A percentile compares a stretch with the other conserved stretches of the same genome.
Evolutionary conservation across 1,139 yeast genomes (phyloP).

Genomic region (Kodamaea suecica): DNA sequence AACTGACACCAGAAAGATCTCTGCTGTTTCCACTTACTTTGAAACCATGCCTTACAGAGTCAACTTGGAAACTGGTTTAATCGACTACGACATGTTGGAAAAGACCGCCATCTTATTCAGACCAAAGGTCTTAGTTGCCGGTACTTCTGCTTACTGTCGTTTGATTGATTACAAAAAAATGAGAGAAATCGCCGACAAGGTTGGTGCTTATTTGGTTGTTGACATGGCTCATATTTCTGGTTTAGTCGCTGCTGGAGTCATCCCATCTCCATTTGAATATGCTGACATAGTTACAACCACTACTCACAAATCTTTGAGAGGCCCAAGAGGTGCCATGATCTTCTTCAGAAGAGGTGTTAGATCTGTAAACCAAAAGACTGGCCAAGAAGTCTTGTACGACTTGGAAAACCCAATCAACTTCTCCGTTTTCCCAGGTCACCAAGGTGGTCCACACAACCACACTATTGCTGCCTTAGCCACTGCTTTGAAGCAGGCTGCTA

Average conservation of each 20-base stretch:
- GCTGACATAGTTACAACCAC: conserved; percentile 98
- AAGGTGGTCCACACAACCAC: conserved; percentile 99
- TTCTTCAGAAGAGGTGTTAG: conserved; percentile 97
- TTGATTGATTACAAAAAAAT: conserved; percentile 91
- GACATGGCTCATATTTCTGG: conserved; percentile 99
- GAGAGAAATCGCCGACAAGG: conserved; percentile 94
- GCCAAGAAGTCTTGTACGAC: conserved; percentile 84
- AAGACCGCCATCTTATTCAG: conserved; percentile 85
- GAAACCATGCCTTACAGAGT: conserved; percentile 99
- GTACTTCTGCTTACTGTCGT: conserved; percentile 96
- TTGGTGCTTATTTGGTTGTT: conserved; percentile 92
- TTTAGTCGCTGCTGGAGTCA: conserved; percentile 92
- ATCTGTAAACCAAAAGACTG: conserved; percentile 84
- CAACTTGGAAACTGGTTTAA: conserved; percentile 83
- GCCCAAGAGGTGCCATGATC: conserved; percentile 99
- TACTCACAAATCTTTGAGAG: conserved; percentile 96
- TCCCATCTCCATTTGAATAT: conserved; percentile 92
- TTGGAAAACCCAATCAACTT: conserved; percentile 94
- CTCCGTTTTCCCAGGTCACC: conserved; percentile 99
- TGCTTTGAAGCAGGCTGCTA: conserved; percentile 90
- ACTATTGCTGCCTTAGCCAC: conserved; percentile 96
- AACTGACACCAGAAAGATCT: conserved; percentile 90
- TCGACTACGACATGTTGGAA: conserved; percentile 92
- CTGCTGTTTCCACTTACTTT: conserved; percentile 93
- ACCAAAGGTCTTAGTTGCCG: conserved; percentile 95